Evolutionary conservation across 345 rosid species (phyloP), one percentile per base, ranked within the genome.

Genomic region (Erodium maritimum): DNA sequence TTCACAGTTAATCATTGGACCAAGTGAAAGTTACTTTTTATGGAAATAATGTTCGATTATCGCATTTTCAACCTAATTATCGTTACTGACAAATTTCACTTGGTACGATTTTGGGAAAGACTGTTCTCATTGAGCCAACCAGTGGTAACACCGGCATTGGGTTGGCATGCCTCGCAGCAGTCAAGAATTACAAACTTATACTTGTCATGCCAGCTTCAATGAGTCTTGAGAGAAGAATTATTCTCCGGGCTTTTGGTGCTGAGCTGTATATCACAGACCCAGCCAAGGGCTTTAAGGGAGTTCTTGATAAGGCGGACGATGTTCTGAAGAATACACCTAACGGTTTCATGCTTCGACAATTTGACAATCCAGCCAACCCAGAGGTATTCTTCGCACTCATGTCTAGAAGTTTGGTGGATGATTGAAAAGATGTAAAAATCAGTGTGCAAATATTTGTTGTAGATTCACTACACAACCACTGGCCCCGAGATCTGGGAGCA

Each of bases 91-190:
- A 25, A 25, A 18, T 56, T 52, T 55, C 2, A 34, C 5, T 21
- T 34, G 42, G 18, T 10, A 29, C 56, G 56, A 53, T 50, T 16
- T 21, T 7, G 34, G 13, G 25, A 9, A 45, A 85, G 91, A 82
- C 85, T 33, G 62, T 76, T 21, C 67, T 75, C 20, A 63, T 80
- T 19, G 91, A 86, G 72, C 59, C 71, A 1, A 90, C 94, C 1
- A 63, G 91, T 54, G 94, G 97, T 13, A 85, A 87, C 71, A 83
- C 91, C n/a, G n/a, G n/a, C n/a, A n/a, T n/a, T n/a, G n/a, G n/a
- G n/a, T n/a, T 0, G 91, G 96, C 65, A 90, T 87, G 24, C 42
- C 65, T 87, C 20, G 90, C 84, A 6, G 94, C 96, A 45, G 67
- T 75, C 18, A 82, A 65, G 68, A 89, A 90, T 42, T 87, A 83